Conservation (phyloP, 2,329 filamentous ascomycete genomes). For the Domatiomyces globalis region DNA sequence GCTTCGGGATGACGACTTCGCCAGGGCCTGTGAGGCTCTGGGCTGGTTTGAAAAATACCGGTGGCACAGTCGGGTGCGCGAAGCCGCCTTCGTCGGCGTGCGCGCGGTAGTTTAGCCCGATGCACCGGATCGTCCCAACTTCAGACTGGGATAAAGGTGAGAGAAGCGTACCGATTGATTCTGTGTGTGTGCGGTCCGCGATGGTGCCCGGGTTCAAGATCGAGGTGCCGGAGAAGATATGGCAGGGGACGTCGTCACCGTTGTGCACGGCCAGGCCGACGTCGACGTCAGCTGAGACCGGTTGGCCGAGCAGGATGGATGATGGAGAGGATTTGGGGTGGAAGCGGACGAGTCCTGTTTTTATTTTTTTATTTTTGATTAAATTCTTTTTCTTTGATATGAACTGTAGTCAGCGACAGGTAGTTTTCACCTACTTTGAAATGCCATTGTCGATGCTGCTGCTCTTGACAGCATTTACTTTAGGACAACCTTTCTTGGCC, state of each 20-base stretch:
- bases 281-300: constrained; percentile 29
- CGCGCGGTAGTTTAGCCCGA: constrained; percentile 34
- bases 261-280: constrained; percentile 42
- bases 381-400: neutral
- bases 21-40: constrained; percentile 24
- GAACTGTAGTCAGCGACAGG: too few relatives aligned
- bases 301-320: constrained; percentile 41
- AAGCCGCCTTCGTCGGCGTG: constrained; percentile 28
- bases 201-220: constrained; percentile 40
- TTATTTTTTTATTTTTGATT: neutral
- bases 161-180: constrained; percentile 28
- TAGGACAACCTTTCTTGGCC: neutral
- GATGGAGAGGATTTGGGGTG: constrained; percentile 37
- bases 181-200: constrained; percentile 37
- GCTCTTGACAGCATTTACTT: neutral
- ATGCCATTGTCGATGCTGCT: neutral
- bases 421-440: neutral
- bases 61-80: constrained; percentile 24
- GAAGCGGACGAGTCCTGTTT: constrained; percentile 45
- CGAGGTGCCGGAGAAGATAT: constrained; percentile 44
- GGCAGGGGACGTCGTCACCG: constrained; percentile 42
- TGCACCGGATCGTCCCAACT: constrained; percentile 31
- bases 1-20: constrained; percentile 21
- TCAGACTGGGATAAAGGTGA: constrained; percentile 25
- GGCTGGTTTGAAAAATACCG: constrained; percentile 28